Base-by-base conservation (phyloP, 768 basidiomycete genomes). In the Rubroboletus satanas region DNA sequence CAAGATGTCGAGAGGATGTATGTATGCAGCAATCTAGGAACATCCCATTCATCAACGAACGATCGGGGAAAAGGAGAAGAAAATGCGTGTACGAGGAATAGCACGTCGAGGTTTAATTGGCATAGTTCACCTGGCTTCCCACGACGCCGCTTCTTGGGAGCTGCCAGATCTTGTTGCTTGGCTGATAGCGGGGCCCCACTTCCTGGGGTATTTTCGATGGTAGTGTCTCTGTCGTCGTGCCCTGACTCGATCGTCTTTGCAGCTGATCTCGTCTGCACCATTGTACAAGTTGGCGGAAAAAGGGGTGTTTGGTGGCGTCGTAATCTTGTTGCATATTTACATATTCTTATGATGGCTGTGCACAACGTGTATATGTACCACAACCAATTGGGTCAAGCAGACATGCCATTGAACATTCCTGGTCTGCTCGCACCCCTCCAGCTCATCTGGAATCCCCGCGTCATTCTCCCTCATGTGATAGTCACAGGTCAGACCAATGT, bases 371-470 rank as follows among this genome's bases (percentile, higher is more conserved):
- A 14, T 18, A 1, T 10, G 3, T 18, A 26, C 29, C 7, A n/a
- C 7, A 14, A 26, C 42, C 5, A 9, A 26, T 28, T 17, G 26
- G 26, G 10, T 5, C 29, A 12, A 31, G 1, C 45, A 11, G 17
- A 36, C 39, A 90, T 91, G 88, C 88, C 88, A 2, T 69, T 90
- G 63, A 91, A 91, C 68, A 64, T 90, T 42, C 80, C 88, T 0
- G 90, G 87, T 14, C 71, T 85, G 12, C 73, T 90, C 3, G 87
- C 78, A 3, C 83, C 87, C 7, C 77, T 90, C 50, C 87, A 90
- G n/a, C 75, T 89, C 9, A 56, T 90, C 26, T 65, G 87, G 59
- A 80, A 82, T 46, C 87, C 88, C 0, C 79, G 88, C 15, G 66
- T 92, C 2, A 75, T 87, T 12, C 67, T 91, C 11, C 90, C 90